phyloP scores from a whole-genome alignment of 116 monocot genomes.

The Iris pallida region DNA sequence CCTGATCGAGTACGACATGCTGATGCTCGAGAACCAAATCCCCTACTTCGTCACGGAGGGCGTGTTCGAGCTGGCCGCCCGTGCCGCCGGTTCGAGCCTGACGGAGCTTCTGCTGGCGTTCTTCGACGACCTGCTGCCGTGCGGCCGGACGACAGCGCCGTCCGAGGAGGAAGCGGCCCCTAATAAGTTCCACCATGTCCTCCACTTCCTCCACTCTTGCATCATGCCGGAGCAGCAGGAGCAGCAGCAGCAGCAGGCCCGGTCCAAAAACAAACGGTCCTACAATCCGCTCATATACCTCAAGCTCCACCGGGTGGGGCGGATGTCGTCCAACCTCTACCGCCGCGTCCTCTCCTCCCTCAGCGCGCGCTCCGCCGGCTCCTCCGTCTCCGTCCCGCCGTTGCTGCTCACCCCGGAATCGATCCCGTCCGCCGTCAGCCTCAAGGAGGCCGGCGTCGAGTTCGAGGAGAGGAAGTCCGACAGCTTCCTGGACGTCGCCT shows the following conservation, averaged over 20 bases:
- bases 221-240: too few species aligned
- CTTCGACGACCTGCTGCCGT: too few species aligned
- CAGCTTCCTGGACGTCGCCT: conserved; percentile 1
- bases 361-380: not conserved
- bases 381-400: too few species aligned
- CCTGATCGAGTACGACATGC: not conserved
- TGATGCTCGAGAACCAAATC: conserved; percentile 15
- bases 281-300: too few species aligned
- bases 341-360: not conserved
- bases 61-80: too few species aligned
- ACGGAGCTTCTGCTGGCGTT: too few species aligned
- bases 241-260: not conserved
- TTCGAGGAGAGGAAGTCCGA: not conserved
- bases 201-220: not conserved
- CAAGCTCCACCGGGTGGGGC: too few species aligned
- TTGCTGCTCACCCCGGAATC: too few species aligned
- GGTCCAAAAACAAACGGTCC: not conserved
- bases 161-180: too few species aligned
- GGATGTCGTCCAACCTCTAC: not conserved
- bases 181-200: not conserved
- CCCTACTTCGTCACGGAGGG: not conserved
- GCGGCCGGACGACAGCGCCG: too few species aligned
- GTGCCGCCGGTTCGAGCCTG: too few species aligned
- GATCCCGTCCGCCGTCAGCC: not conserved
- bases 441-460: not conserved